Evolutionary conservation across 352 stramenopile genomes (phyloP).

Genomic region (Phytophthora nicotianae): DNA sequence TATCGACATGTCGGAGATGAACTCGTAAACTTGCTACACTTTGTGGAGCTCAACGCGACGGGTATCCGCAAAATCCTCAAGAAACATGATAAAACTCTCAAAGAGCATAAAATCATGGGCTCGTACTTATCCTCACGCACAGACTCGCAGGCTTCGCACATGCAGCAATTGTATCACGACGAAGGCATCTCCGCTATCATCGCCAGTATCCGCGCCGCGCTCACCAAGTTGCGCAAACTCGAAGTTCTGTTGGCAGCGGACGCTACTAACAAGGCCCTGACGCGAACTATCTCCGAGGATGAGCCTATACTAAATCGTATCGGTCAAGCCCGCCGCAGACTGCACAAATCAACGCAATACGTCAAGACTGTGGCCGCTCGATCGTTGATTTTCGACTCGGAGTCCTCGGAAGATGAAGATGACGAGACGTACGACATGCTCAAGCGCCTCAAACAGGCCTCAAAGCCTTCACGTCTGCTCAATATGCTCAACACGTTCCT

Average conservation of each 20-base stretch:
- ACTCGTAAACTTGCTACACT: slow-evolving; percentile 82
- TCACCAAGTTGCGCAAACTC: slow-evolving; percentile 61
- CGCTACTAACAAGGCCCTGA: slow-evolving; percentile 32
- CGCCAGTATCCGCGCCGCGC: slow-evolving; percentile 71
- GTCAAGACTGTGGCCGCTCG: slow-evolving; percentile 83
- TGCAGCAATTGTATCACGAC: slow-evolving; percentile 88
- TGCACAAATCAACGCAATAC: slow-evolving; percentile 86
- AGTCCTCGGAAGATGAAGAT: slow-evolving; percentile 86
- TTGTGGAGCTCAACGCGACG: slow-evolving; percentile 87
- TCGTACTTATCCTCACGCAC: slow-evolving; percentile 83
- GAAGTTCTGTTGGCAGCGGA: slow-evolving; percentile 49
- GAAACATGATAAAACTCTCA: slow-evolving; percentile 89
- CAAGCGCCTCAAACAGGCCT: slow-evolving; percentile 51
- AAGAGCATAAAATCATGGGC: slow-evolving; percentile 86
- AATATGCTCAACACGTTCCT: slow-evolving; percentile 96
- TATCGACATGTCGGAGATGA: slow-evolving; percentile 78
- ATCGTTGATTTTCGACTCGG: slow-evolving; percentile 82
- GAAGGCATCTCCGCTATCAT: slow-evolving; percentile 90
- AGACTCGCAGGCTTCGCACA: slow-evolving; percentile 81
- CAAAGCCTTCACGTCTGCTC: slow-evolving; percentile 80
- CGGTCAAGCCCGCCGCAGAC: slow-evolving; percentile 56
- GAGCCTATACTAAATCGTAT: slow-evolving; percentile 81
- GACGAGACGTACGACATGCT: slow-evolving; percentile 69
- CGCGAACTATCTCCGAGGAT: slow-evolving; percentile 73
- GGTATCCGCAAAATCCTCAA: slow-evolving; percentile 91